Percentiles rank a stretch among this genome's conserved stretches.
These are phyloP conservation scores for Pseudogymnoascus pannorum DNA, from an alignment of 2,329 filamentous ascomycete genomes.

Conservation along the genomic window DNA sequence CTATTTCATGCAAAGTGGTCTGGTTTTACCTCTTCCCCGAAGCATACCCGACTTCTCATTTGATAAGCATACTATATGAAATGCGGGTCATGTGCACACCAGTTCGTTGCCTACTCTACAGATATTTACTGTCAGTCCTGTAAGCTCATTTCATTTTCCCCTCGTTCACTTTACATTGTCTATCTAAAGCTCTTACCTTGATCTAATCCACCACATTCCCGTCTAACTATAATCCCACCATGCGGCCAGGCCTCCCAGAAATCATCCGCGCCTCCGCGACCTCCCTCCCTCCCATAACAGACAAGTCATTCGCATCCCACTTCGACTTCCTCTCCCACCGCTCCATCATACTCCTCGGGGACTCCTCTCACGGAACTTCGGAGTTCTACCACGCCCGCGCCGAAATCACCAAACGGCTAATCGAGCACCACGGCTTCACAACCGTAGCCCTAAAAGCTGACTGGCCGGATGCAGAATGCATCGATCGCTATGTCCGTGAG, in stretches of 20 bases:
- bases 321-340: conserved; percentile 11
- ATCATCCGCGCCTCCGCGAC: conserved; percentile 31
- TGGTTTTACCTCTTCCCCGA: no score
- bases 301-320: conserved; percentile 17
- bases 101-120: not conserved
- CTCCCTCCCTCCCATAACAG: conserved; percentile 31
- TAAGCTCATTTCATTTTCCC: not conserved
- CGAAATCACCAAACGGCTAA: conserved; percentile 43
- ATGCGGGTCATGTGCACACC: no score
- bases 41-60: no score
- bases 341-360: conserved; percentile 36
- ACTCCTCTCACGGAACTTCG: conserved; percentile 45
- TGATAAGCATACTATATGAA: no score
- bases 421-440: conserved; percentile 42
- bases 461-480: conserved; percentile 45
- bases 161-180: not conserved
- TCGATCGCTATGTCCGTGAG: conserved; percentile 44
- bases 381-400: conserved; percentile 47
- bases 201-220: not conserved
- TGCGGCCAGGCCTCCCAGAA: conserved; percentile 22
- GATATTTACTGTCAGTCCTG: not conserved
- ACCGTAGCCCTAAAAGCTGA: conserved; percentile 45
- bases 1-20: not conserved
- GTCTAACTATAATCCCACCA: not conserved
- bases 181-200: not conserved